Evolutionary conservation across 2,329 filamentous ascomycete species (phyloP).

Genomic region (Aspergillus quadricinctus): DNA sequence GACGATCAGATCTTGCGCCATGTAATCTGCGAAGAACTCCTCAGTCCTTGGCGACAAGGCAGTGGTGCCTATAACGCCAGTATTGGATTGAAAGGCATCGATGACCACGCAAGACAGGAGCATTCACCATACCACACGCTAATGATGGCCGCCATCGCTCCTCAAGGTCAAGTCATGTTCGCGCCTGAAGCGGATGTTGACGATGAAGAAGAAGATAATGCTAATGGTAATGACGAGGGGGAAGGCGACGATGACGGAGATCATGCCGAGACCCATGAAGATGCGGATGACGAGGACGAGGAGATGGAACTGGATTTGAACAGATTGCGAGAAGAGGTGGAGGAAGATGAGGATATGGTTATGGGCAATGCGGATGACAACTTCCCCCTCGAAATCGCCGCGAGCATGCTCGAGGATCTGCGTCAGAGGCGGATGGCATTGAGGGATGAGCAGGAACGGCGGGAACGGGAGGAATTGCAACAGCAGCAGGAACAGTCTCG

Average conservation of each 20-base stretch:
- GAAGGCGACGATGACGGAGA: conserved; percentile 48
- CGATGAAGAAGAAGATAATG: conserved; percentile 27
- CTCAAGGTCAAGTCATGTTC: conserved; percentile 38
- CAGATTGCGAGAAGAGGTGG: conserved; percentile 16
- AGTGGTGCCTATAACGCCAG: conserved; percentile 76
- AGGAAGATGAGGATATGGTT: conserved; percentile 48
- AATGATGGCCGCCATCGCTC: conserved; percentile 35
- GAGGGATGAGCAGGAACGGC: conserved; percentile 4
- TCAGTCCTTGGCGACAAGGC: conserved; percentile 81
- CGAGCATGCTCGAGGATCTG: conserved; percentile 72
- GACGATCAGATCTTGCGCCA: conserved; percentile 75
- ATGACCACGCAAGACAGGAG: conserved; percentile 73
- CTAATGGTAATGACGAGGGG: conserved; percentile 40
- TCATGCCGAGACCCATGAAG: conserved; percentile 37
- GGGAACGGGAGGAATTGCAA: conserved; percentile 26
- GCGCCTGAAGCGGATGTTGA: conserved; percentile 47
- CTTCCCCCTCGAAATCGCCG: conserved; percentile 63
- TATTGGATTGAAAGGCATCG: conserved; percentile 72
- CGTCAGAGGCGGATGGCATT: conserved; percentile 30
- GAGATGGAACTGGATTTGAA: conserved; percentile 26
- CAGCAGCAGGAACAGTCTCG: conserved; percentile 9
- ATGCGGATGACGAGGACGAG: conserved; percentile 45
- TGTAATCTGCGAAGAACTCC: conserved; percentile 84
- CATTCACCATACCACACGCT: conserved; percentile 33
- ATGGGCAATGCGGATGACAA: conserved; percentile 53